Conservation (phyloP, 352 stramenopile species). For the Phytopythium helicoides region DNA sequence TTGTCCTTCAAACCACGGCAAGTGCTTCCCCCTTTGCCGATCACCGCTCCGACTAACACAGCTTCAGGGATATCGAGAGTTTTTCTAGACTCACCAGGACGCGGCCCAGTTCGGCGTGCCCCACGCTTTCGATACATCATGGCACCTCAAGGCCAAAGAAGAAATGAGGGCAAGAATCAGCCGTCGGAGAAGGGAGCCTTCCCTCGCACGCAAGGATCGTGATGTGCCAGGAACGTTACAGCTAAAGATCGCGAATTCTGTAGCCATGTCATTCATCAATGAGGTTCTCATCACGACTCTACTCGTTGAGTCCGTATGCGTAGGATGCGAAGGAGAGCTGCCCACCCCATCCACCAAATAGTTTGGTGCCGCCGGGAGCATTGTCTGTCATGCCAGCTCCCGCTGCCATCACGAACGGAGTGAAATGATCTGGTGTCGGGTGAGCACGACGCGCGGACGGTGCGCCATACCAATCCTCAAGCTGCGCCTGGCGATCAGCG, state of each 20-base stretch:
- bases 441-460: constrained; percentile 34
- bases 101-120: background rate
- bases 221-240: no score
- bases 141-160: no score
- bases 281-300: no score
- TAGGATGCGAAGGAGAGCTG: constrained; percentile 43
- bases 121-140: no score
- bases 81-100: constrained; percentile 8
- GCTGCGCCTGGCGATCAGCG: constrained; percentile 25
- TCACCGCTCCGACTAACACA: constrained; percentile 37
- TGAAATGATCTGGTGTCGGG: constrained; percentile 47
- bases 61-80: constrained; percentile 25
- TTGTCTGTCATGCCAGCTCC: constrained; percentile 47
- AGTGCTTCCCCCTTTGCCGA: constrained; percentile 34
- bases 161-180: no score
- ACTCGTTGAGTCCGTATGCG: constrained; percentile 19
- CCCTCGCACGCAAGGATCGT: no score
- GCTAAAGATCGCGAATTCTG: no score
- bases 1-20: constrained; percentile 26
- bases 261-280: no score
- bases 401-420: constrained; percentile 49
- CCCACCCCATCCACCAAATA: constrained; percentile 36
- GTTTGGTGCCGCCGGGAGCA: constrained; percentile 19
- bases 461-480: constrained; percentile 32
- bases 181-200: no score